Percentiles rank a stretch among this genome's conserved stretches.
phyloP scores from a whole-genome alignment of 2,329 filamentous ascomycete species.

The Ceratocystis destructans region DNA sequence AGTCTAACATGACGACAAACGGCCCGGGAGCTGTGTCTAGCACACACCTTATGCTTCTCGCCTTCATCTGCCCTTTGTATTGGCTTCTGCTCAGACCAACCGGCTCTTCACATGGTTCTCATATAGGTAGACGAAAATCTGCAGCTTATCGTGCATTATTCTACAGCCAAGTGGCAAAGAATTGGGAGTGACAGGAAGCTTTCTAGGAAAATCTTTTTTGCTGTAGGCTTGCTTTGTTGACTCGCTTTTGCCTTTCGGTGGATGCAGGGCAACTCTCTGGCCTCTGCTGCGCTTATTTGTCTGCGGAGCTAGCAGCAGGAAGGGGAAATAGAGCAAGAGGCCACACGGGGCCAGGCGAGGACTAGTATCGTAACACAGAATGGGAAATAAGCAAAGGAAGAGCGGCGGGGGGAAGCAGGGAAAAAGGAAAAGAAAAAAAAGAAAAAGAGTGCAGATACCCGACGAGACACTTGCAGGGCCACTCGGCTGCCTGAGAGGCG shows the following conservation, averaged over 20 bases:
- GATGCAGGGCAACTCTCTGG: conserved; percentile 2
- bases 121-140: neutral
- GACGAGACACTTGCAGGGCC: neutral
- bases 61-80: neutral
- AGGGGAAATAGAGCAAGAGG: neutral
- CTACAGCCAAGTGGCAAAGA: neutral
- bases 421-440: neutral
- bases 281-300: neutral
- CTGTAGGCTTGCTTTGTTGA: neutral
- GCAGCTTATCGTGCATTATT: neutral
- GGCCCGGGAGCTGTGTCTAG: too few species aligned
- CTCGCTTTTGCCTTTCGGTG: neutral
- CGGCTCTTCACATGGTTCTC: neutral
- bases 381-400: neutral
- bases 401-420: neutral
- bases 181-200: neutral
- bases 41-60: neutral
- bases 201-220: neutral
- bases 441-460: neutral
- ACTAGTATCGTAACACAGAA: neutral
- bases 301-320: neutral
- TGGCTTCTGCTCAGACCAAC: neutral
- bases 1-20: neutral
- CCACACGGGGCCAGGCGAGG: neutral
- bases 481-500: neutral